Conservation (phyloP, 306 rosid species). For the Delonix regia region DNA sequence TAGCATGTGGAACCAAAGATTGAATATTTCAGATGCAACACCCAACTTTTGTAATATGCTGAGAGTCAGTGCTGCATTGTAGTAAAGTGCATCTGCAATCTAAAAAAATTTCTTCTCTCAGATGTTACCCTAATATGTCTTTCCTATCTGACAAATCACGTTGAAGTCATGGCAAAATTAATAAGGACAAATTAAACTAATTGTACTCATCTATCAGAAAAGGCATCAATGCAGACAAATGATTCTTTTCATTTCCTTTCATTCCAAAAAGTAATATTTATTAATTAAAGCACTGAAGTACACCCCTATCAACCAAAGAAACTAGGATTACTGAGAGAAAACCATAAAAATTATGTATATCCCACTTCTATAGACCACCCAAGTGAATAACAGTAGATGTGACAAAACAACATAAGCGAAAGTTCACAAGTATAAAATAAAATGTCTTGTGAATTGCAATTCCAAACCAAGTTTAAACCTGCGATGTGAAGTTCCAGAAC, state of each 20-base stretch:
- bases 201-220: conserved; percentile 8
- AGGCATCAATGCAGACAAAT: background rate
- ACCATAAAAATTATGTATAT: conserved; percentile 13
- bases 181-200: background rate
- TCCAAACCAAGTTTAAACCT: background rate
- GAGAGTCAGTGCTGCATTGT: conserved; percentile 78
- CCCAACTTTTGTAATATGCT: conserved; percentile 76
- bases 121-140: background rate
- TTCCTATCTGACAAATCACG: conserved; percentile 16
- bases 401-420: background rate
- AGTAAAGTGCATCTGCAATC: conserved; percentile 95
- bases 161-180: conserved; percentile 26
- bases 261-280: background rate
- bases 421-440: background rate
- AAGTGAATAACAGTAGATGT: background rate
- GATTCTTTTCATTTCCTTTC: background rate
- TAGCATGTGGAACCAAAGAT: conserved; percentile 92
- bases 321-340: background rate
- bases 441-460: conserved; percentile 12
- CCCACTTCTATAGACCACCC: background rate
- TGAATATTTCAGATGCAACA: conserved; percentile 81
- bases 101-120: conserved; percentile 32
- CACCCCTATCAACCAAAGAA: background rate
- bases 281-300: background rate
- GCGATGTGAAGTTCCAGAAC: background rate